Conservation (phyloP, 768 basidiomycete genomes). For the Mrakia blollopis region DNA sequence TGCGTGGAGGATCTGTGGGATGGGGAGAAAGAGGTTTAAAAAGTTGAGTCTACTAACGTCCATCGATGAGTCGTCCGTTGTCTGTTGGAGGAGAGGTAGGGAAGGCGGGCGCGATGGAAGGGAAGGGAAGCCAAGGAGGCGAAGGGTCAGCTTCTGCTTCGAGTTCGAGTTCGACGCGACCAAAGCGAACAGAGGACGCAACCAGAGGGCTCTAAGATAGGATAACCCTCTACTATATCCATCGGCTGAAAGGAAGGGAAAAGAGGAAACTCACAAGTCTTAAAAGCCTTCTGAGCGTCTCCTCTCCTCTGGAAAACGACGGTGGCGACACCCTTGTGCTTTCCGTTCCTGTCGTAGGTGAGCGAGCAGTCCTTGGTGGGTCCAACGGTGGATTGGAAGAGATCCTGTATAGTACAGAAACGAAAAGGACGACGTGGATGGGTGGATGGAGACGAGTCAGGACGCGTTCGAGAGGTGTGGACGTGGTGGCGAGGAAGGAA, state of each 20-base stretch:
- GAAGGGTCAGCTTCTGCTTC: neutral
- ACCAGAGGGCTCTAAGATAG: neutral
- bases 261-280: conserved; percentile 54
- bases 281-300: conserved; percentile 84
- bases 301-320: conserved; percentile 80
- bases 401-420: conserved; percentile 57
- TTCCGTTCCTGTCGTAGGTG: conserved; percentile 74
- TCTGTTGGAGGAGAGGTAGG: conserved; percentile 43
- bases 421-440: neutral
- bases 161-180: neutral
- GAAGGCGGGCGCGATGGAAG: neutral
- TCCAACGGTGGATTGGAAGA: conserved; percentile 86
- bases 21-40: conserved; percentile 8
- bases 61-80: conserved; percentile 99
- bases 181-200: neutral
- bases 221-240: too few species aligned
- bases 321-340: conserved; percentile 84
- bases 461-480: neutral
- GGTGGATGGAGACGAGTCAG: neutral
- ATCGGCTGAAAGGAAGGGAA: too few species aligned
- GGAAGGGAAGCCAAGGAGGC: neutral
- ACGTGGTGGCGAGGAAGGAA: neutral
- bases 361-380: conserved; percentile 77
- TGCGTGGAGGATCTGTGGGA: neutral
- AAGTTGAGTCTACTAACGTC: conserved; percentile 87